A percentile compares a stretch with the other conserved stretches of the same genome.
Conservation (phyloP, 2,329 filamentous ascomycete species). For the Colletotrichum tropicale region DNA sequence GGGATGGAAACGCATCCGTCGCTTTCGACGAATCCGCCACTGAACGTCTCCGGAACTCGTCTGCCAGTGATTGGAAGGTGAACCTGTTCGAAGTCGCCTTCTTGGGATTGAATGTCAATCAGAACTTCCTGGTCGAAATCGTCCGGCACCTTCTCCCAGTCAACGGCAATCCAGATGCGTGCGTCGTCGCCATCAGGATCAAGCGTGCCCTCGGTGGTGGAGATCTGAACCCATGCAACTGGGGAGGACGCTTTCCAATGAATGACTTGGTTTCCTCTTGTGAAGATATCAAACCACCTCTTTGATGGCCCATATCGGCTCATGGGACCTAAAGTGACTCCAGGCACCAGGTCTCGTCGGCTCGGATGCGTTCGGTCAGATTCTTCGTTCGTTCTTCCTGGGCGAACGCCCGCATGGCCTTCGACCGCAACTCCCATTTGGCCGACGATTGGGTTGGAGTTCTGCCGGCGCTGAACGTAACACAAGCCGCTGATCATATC, state of each 20-base stretch:
- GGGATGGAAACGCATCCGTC: conserved; percentile 38
- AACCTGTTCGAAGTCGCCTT: conserved; percentile 40
- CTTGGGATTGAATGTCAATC: conserved; percentile 36
- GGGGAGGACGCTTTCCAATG: conserved; percentile 31
- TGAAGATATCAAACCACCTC: conserved; percentile 39
- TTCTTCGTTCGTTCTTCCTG: conserved; percentile 53
- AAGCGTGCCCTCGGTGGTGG: conserved; percentile 30
- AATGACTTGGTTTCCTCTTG: conserved; percentile 33
- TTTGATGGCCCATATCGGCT: conserved; percentile 33
- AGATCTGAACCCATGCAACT: conserved; percentile 38
- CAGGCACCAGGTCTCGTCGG: conserved; percentile 32
- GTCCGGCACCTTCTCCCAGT: conserved; percentile 40
- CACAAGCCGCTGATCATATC: conserved; percentile 59
- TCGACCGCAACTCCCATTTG: conserved; percentile 37
- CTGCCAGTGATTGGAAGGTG: conserved; percentile 26
- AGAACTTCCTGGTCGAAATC: conserved; percentile 46
- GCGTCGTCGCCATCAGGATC: conserved; percentile 34
- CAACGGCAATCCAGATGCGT: conserved; percentile 32
- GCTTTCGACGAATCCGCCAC: conserved; percentile 35
- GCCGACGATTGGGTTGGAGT: conserved; percentile 48
- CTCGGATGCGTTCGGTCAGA: conserved; percentile 53
- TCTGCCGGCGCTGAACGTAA: conserved; percentile 55
- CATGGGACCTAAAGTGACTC: conserved; percentile 33
- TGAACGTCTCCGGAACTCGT: conserved; percentile 33
- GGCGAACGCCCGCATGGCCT: conserved; percentile 35